phyloP scores from a whole-genome alignment of 495 filamentous ascomycete species.

The Apiosordaria backusii region DNA sequence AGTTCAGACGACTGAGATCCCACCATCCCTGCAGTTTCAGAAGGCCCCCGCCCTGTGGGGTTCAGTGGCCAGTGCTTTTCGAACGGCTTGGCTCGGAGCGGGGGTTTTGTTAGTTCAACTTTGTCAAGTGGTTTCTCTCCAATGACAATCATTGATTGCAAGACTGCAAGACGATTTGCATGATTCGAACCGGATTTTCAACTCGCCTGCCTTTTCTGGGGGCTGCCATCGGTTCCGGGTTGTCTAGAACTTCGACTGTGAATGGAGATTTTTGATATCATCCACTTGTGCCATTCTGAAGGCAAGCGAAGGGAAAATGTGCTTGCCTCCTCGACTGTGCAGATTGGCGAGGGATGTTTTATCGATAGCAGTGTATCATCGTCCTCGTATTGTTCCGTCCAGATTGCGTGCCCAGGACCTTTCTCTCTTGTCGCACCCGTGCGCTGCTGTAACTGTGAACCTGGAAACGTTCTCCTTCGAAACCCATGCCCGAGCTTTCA shows the following conservation, averaged over 20 bases:
- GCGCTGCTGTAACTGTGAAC: neutral
- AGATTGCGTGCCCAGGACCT: neutral
- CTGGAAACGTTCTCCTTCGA: no score
- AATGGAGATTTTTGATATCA: neutral
- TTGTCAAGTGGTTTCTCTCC: neutral
- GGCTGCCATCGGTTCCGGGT: neutral
- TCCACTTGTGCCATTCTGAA: no score
- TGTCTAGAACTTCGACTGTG: neutral
- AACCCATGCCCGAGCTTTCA: neutral
- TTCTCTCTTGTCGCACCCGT: neutral
- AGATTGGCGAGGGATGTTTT: neutral
- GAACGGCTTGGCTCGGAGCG: neutral
- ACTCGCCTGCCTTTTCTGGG: neutral
- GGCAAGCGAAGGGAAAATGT: neutral
- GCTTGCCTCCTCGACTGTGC: neutral
- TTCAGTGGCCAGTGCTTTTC: neutral
- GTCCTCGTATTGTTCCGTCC: neutral
- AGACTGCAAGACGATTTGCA: neutral
- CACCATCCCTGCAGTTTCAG: neutral
- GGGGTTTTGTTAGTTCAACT: neutral
- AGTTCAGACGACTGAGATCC: neutral
- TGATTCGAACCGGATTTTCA: neutral
- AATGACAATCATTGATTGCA: neutral
- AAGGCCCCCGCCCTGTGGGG: neutral
- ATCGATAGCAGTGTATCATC: constrained; percentile 3